Conservation (phyloP, 2,329 filamentous ascomycete genomes). For the Corniculantispora saksenae region DNA sequence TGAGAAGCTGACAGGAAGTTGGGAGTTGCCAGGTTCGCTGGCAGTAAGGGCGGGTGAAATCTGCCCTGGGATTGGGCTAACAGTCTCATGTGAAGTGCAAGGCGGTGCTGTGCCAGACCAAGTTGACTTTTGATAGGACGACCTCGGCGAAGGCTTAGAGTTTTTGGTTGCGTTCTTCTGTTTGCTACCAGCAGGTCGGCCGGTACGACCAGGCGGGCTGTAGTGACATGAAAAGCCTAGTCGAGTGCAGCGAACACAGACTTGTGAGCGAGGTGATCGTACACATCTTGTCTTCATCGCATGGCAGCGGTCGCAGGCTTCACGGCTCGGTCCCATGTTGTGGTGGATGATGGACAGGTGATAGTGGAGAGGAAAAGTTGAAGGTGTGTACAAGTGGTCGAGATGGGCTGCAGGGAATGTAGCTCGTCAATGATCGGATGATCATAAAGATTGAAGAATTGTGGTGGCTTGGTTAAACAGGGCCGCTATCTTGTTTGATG, state of each 20-base stretch:
- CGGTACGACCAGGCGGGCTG: constrained; percentile 18
- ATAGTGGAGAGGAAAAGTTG: neutral
- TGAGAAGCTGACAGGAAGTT: neutral
- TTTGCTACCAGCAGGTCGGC: constrained; percentile 13
- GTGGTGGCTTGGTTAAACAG: neutral
- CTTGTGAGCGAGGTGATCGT: constrained; percentile 8
- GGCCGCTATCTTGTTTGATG: neutral
- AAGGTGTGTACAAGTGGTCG: neutral
- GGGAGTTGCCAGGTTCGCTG: neutral
- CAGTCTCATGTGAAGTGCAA: neutral
- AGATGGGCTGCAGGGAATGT: neutral
- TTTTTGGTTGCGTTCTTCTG: neutral
- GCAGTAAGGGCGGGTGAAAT: constrained; percentile 4
- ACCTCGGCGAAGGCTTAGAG: neutral
- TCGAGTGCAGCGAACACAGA: constrained; percentile 17
- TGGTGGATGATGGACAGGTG: neutral
- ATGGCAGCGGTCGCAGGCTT: constrained; percentile 19
- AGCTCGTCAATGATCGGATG: neutral
- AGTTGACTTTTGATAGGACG: neutral
- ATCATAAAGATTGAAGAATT: neutral
- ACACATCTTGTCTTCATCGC: constrained; percentile 20
- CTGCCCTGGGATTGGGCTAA: neutral
- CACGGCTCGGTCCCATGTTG: constrained; percentile 17
- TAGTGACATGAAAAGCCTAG: constrained; percentile 16
- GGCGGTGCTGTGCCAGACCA: neutral